Evolutionary conservation across 352 stramenopile genomes (phyloP).

Genomic region (Thalassiosira sp.): DNA sequence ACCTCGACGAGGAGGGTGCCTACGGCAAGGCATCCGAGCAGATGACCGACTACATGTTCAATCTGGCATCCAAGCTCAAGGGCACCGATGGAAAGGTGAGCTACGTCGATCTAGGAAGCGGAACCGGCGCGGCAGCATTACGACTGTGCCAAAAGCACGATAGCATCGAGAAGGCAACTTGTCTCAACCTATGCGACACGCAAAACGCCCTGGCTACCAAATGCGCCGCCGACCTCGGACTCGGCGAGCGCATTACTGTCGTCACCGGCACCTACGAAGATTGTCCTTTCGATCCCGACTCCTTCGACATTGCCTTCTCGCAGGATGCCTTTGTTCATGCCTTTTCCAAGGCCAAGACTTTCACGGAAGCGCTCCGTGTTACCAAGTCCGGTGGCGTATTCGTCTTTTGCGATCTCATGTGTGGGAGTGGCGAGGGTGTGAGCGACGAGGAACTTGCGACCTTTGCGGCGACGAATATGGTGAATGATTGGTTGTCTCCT

Average conservation of each 20-base stretch:
- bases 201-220: constrained; percentile 33
- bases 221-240: constrained; percentile 1
- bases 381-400: constrained; percentile 37
- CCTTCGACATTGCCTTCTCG: constrained; percentile 33
- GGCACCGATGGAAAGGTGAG: background rate
- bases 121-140: constrained; percentile 37
- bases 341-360: constrained; percentile 35
- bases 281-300: constrained; percentile 22
- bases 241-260: constrained; percentile 28
- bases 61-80: constrained; percentile 5
- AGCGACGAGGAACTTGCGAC: constrained; percentile 43
- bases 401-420: constrained; percentile 46
- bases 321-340: constrained; percentile 49
- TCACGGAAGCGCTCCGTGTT: constrained; percentile 26
- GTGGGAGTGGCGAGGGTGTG: constrained; percentile 30
- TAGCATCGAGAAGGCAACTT: constrained; percentile 32
- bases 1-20: constrained; percentile 41
- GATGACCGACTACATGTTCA: constrained; percentile 62
- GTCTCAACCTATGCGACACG: constrained; percentile 37
- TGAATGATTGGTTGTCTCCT: constrained; percentile 65
- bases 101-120: constrained; percentile 31
- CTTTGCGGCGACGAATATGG: constrained; percentile 62
- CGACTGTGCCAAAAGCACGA: constrained; percentile 30
- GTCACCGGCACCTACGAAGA: constrained; percentile 43
- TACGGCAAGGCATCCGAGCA: constrained; percentile 50